A percentile compares a stretch with the other conserved stretches of the same genome.
Conservation (phyloP, 179 eudicot species). For the Beta macrorhiza region DNA sequence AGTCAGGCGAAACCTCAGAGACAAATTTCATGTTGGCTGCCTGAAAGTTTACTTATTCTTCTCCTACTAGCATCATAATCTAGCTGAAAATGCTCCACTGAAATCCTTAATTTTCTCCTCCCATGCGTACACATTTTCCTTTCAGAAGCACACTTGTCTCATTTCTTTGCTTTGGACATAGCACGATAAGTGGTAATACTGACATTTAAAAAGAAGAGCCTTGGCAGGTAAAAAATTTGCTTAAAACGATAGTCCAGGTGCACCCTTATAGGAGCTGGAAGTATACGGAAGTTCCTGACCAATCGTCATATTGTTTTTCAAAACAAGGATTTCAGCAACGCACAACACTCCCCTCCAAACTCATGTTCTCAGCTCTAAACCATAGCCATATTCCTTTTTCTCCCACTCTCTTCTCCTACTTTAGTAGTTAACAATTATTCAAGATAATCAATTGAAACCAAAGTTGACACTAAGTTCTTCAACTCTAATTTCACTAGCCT, state of each 20-base stretch:
- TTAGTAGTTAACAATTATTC: background rate
- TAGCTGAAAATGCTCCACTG: background rate
- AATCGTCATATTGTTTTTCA: background rate
- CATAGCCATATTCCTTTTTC: background rate
- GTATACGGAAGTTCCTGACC: background rate
- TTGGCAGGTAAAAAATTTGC: background rate
- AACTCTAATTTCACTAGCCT: background rate
- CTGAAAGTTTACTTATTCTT: background rate
- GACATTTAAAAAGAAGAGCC: background rate
- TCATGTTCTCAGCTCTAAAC: background rate
- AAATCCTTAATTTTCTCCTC: background rate
- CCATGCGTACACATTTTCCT: background rate
- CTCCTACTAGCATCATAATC: background rate
- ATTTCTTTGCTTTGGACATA: no score
- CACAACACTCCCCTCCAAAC: background rate
- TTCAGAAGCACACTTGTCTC: background rate
- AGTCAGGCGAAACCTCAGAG: background rate
- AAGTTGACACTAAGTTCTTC: background rate
- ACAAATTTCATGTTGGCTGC: background rate
- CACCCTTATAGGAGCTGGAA: background rate
- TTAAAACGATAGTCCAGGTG: background rate
- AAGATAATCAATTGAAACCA: background rate
- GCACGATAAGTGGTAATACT: background rate
- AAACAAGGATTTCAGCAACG: background rate
- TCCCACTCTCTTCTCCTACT: background rate